Conservation (phyloP, 352 stramenopile genomes). For the Pythium aphanidermatum region DNA sequence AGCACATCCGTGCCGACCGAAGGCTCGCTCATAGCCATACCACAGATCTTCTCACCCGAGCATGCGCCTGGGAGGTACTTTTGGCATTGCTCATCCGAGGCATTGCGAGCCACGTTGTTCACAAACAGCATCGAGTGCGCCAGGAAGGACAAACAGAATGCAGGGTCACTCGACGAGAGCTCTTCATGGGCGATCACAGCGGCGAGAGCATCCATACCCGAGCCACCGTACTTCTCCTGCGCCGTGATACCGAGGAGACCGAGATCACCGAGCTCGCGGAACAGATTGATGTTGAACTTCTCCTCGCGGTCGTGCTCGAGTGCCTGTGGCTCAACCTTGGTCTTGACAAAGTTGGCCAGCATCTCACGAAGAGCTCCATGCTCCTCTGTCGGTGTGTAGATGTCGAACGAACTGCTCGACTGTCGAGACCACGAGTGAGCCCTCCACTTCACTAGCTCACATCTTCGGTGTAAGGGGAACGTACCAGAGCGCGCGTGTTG, state of each 20-base stretch:
- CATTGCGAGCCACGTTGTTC: constrained; percentile 91
- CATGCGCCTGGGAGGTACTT: constrained; percentile 91
- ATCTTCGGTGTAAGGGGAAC: too few relatives aligned
- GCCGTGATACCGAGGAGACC: constrained; percentile 96
- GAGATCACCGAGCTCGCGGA: constrained; percentile 92
- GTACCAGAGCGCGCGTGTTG: constrained; percentile 14
- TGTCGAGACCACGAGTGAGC: constrained; percentile 12
- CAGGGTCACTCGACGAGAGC: constrained; percentile 96
- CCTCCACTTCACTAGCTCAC: too few relatives aligned
- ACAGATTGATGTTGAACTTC: constrained; percentile 96
- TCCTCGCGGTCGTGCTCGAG: constrained; percentile 94
- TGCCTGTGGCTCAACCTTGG: constrained; percentile 97
- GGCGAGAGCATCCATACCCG: constrained; percentile 93
- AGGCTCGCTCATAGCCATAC: constrained; percentile 99
- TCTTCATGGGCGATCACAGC: constrained; percentile 95
- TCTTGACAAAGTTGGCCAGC: constrained; percentile 91
- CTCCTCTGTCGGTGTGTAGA: constrained; percentile 88
- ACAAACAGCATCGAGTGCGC: constrained; percentile 93
- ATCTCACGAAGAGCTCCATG: constrained; percentile 90
- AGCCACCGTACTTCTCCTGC: constrained; percentile 93
- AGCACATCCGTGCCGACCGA: constrained; percentile 93
- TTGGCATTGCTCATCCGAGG: constrained; percentile 78
- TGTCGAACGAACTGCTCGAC: constrained; percentile 34
- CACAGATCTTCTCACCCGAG: constrained; percentile 92
- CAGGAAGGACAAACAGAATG: constrained; percentile 97